Base-by-base conservation (phyloP, 208 protist species). In the Leptomonas pyrrhocoris region DNA sequence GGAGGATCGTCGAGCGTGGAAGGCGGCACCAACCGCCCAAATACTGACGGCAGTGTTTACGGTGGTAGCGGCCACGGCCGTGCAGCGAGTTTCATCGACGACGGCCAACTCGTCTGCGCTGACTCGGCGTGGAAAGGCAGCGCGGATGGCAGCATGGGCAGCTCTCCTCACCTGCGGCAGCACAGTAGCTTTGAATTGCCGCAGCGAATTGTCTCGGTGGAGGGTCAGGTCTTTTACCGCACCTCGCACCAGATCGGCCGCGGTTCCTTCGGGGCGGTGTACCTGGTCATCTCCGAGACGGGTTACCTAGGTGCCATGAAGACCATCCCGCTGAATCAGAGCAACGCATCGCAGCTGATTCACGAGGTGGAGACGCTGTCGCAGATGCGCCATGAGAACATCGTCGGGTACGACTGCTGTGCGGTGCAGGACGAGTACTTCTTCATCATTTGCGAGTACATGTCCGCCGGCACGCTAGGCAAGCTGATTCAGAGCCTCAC, bases 391-490 rank as follows among this genome's bases (percentile, higher is more conserved):
- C 21, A 95, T 76, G 68, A 98, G 94, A 57, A 98, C 98, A 82
- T 99, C 98, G 62, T 94, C 74, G 62, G 94, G 78, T 80, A 99
- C 99, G 42, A 84, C 88, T 67, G 83, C 81, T 76, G 83, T 73
- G 70, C 90, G 77, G 54, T 92, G 62, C 56, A 84, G 63, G 64
- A 85, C 68, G 61, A 82, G 68, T 65, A 73, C 62, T 83, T 93
- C 25, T 77, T 94, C 59, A 80, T 98, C 34, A 85, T 93, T 9
- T 88, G 94, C 77, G 92, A 98, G 74, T 93, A 92, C 64, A 74
- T 92, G 48, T 82, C 86, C 51, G 87, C 83, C 48, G 94, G 94
- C 23, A 92, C 85, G 38, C 81, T 98, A 18, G 71, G 73, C 18
- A 58, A 88, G 27, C 76, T 98, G 34, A 71, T 80, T 34, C 72